Conservation (phyloP, 306 rosid species). For the apple (Malus domestica) region ASM211411v1 NC_041794.1:31415501-31416000, state of each 20-base stretch:
- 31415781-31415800: conserved; percentile 57
- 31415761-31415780: conserved; percentile 58
- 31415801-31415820: conserved; percentile 30
- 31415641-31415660: conserved; percentile 18
- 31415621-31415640: neutral
- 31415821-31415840: conserved; percentile 54
- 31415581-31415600: conserved; percentile 26
- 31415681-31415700: conserved; percentile 57
- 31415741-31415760: conserved; percentile 29
- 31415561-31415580: conserved; percentile 38
- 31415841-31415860: conserved; percentile 63
- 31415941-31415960: conserved; percentile 16
- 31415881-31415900: conserved; percentile 18
- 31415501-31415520: conserved; percentile 35
- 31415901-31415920: conserved; percentile 10
- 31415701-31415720: conserved; percentile 28
- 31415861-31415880: conserved; percentile 51
- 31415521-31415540: conserved; percentile 69
- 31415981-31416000: conserved; percentile 24
- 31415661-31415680: conserved; percentile 50
- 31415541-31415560: conserved; percentile 79
- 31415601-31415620: conserved; percentile 25
- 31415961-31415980: conserved; percentile 23
- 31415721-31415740: conserved; percentile 31
- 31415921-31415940: conserved; percentile 17